Percentiles rank a stretch among this genome's conserved stretches.
These are phyloP conservation scores for Pichia sp. DNA, from an alignment of 1,139 yeast species.

Conservation along the genomic window DNA sequence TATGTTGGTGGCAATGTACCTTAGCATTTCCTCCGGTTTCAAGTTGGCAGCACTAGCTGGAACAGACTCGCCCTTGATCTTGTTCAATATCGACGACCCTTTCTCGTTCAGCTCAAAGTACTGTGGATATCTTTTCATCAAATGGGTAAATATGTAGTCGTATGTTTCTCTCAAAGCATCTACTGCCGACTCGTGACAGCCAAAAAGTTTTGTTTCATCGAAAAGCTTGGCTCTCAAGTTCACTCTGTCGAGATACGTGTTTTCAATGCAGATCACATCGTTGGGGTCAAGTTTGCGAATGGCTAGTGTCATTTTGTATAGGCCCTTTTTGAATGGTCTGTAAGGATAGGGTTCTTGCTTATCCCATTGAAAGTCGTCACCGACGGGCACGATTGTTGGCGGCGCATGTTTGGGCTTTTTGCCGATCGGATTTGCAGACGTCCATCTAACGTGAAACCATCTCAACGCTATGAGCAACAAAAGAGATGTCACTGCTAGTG, in stretches of 20 bases:
- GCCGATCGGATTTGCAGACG: background rate
- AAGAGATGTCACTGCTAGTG: no score
- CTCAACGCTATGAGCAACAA: no score
- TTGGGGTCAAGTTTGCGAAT: constrained; percentile 1
- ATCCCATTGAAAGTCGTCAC: constrained; percentile 1
- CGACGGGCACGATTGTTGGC: background rate
- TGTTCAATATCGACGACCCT: background rate
- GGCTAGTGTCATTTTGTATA: constrained; percentile 1
- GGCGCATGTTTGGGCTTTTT: background rate
- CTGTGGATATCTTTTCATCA: constrained; percentile 33
- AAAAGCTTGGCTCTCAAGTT: constrained; percentile 42
- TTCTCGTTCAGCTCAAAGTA: background rate
- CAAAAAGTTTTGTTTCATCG: constrained; percentile 39
- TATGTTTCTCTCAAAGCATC: constrained; percentile 58
- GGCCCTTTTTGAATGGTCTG: constrained; percentile 1
- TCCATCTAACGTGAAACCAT: no score
- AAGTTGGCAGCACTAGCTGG: background rate
- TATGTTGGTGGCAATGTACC: background rate
- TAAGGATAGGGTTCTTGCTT: background rate
- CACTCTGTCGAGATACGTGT: constrained; percentile 41
- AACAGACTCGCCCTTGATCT: background rate
- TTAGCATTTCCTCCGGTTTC: background rate
- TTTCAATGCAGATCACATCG: background rate
- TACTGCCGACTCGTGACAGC: constrained; percentile 41
- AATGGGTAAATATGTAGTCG: constrained; percentile 42